Evolutionary conservation across 2,329 filamentous ascomycete species (phyloP), one percentile per base, ranked within the genome.

Genomic region (Mycocentrospora acerina): DNA sequence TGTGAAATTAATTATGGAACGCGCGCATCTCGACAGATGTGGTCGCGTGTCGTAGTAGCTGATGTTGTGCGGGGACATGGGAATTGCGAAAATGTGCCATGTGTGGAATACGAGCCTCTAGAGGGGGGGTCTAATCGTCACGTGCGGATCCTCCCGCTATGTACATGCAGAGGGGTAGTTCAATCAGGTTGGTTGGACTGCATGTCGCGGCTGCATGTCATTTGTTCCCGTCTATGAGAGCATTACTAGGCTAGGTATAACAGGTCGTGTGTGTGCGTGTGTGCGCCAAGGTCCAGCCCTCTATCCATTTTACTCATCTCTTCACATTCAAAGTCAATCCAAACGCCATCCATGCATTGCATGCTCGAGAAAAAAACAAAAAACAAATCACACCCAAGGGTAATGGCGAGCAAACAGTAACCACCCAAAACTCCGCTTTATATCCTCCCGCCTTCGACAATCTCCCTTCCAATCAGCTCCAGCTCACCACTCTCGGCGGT

Each of bases 401-500:
- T 12, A 27, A 27, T 27, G 11, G 12, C n/a, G 9, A 22, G 31
- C 18, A 33, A 9, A 19, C 9, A 24, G 28, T 3, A 3, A 14
- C 14, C n/a, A 18, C 24, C 9, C 12, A 17, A 35, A 35, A 11
- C 11, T 13, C 22, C 12, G 18, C 22, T 19, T 43, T 24, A 59
- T 18, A 65, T 65, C 29, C 60, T 69, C 44, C 71, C 73, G 0
- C 80, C 79, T 44, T 79, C 75, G 8, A 87, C 76, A 41, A 86
- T 71, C 60, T 86, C 80, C 36, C 83, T 71, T 29, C 79, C 82
- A 3, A 86, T 64, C n/a, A 86, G 64, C 57, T 85, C 81, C 36
- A 83, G 65, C 60, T 85, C 76, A 1, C 83, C 84, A 41, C 72
- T 76, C 53, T 87, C 83, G 1, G 74, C 80, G 3, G 82, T 85